Percentiles rank a stretch among this genome's conserved stretches.
Evolutionary conservation across 164 flowering plant genomes (phyloP).

Genomic region (Taxillus chinensis): DNA sequence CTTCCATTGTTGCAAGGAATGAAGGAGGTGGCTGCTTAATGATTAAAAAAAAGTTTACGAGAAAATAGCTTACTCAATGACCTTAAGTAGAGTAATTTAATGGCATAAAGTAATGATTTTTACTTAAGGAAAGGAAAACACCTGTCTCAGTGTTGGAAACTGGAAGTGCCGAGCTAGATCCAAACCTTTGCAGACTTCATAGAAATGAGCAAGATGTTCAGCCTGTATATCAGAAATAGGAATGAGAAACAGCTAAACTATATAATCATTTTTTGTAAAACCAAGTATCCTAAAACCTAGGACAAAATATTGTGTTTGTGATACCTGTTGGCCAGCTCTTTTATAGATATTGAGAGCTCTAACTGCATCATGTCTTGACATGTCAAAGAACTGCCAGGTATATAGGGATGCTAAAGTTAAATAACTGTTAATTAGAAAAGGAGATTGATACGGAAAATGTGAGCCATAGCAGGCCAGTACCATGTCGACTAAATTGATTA

Average conservation of each 20-base stretch:
- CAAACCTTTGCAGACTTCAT: conserved; percentile 87
- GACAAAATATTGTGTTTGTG: background rate
- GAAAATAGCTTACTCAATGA: background rate
- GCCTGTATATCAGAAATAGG: conserved; percentile 40
- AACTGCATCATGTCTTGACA: conserved; percentile 90
- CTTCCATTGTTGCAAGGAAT: conserved; percentile 96
- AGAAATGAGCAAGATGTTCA: conserved; percentile 81
- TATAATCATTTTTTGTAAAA: background rate
- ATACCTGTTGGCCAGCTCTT: conserved; percentile 87
- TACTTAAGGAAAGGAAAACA: conserved; percentile 11
- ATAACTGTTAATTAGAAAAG: background rate
- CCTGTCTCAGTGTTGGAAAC: conserved; percentile 92
- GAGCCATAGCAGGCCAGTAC: conserved; percentile 25
- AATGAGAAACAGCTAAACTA: background rate
- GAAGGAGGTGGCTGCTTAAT: conserved; percentile 90
- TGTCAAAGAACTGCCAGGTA: conserved; percentile 74
- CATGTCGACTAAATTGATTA: conserved; percentile 91
- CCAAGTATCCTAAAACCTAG: too few species aligned
- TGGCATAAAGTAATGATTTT: background rate
- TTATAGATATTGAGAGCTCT: conserved; percentile 83
- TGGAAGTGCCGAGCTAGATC: conserved; percentile 92
- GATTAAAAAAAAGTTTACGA: background rate
- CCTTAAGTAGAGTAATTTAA: conserved; percentile 1
- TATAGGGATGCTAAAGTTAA: background rate
- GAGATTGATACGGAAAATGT: background rate